phyloP scores from a whole-genome alignment of 2,329 filamentous ascomycete species.

The Sclerotinia minor region DNA sequence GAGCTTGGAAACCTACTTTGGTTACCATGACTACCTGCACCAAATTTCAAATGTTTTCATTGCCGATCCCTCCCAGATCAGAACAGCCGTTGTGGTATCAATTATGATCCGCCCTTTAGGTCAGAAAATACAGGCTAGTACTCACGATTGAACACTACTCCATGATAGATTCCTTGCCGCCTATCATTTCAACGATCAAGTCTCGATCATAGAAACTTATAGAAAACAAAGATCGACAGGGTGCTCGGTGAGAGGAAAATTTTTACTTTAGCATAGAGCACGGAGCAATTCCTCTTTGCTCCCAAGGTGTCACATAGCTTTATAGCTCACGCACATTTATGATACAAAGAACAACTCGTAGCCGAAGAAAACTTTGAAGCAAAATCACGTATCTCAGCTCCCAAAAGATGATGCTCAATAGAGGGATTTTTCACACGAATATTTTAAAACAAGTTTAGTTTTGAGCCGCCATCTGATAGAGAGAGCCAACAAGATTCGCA shows the following conservation, averaged over 20 bases:
- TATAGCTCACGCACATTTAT: background rate
- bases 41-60: background rate
- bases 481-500: background rate
- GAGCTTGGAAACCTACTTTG: background rate
- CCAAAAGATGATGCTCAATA: no score
- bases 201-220: no score
- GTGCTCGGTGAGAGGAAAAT: no score
- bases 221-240: background rate
- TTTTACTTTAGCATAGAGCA: no score
- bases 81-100: background rate
- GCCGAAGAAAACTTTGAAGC: background rate
- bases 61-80: no score
- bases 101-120: no score
- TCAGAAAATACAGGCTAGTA: no score
- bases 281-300: no score
- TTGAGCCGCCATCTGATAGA: background rate
- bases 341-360: no score
- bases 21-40: no score
- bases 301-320: no score
- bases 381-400: background rate
- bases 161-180: background rate
- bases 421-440: background rate
- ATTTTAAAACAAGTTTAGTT: background rate
- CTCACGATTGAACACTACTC: background rate
- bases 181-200: background rate